Evolutionary conservation across 208 protist genomes (phyloP).

Genomic region (Trypanosoma scelopori): DNA sequence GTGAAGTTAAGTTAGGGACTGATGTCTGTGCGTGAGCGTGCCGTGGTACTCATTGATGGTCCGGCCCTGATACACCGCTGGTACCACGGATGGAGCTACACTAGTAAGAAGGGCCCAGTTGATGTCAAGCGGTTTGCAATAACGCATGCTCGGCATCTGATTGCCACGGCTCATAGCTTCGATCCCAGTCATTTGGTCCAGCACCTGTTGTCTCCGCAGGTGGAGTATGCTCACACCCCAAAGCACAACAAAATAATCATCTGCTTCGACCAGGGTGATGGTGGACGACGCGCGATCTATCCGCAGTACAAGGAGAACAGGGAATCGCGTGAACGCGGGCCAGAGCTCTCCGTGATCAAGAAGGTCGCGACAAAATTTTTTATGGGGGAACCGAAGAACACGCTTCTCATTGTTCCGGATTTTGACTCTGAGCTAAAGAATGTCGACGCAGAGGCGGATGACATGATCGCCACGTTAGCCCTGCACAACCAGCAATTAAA

Average conservation of each 20-base stretch:
- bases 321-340: conserved; percentile 28
- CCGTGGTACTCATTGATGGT: conserved; percentile 85
- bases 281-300: conserved; percentile 76
- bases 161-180: conserved; percentile 86
- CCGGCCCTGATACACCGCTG: conserved; percentile 86
- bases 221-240: conserved; percentile 84
- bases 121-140: conserved; percentile 83
- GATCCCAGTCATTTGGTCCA: conserved; percentile 80
- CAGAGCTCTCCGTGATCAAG: conserved; percentile 71
- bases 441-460: conserved; percentile 87
- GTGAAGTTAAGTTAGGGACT: too few relatives aligned
- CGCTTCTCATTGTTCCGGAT: conserved; percentile 73
- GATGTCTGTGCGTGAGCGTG: conserved; percentile 62
- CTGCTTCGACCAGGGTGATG: conserved; percentile 90
- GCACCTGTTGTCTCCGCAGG: conserved; percentile 83
- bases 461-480: conserved; percentile 87
- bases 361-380: conserved; percentile 84
- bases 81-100: conserved; percentile 88
- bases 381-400: conserved; percentile 64
- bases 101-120: conserved; percentile 40
- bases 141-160: conserved; percentile 72
- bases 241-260: conserved; percentile 88
- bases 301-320: conserved; percentile 82
- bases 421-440: conserved; percentile 61
- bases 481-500: conserved; percentile 73